A percentile compares a stretch with the other conserved stretches of the same genome.
Conservation (phyloP, 352 stramenopile genomes). For the Pythium scleroteichum region DNA sequence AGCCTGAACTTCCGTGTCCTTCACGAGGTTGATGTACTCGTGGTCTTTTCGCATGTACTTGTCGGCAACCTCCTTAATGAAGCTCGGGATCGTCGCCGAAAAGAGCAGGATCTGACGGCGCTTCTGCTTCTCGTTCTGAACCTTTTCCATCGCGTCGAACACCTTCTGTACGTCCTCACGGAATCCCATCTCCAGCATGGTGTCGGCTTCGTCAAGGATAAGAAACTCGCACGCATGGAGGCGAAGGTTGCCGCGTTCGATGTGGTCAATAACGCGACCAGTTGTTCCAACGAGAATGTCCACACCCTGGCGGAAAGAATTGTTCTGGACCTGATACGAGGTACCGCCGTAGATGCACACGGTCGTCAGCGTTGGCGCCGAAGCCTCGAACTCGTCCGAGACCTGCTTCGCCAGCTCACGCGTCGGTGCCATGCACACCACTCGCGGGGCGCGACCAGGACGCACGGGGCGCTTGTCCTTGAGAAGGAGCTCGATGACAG, state of each 20-base stretch:
- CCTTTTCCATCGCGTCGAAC: constrained; percentile 77
- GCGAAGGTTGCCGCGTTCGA: constrained; percentile 88
- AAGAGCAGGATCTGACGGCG: constrained; percentile 91
- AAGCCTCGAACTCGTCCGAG: constrained; percentile 86
- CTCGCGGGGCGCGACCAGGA: constrained; percentile 78
- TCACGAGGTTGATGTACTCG: constrained; percentile 92
- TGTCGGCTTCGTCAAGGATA: constrained; percentile 94
- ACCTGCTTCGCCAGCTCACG: constrained; percentile 98
- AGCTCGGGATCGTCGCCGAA: constrained; percentile 93
- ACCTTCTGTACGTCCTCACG: constrained; percentile 95
- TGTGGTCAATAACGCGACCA: constrained; percentile 92
- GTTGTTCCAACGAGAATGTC: constrained; percentile 94
- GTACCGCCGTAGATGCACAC: constrained; percentile 93
- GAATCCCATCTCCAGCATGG: constrained; percentile 97
- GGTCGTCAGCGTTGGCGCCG: constrained; percentile 75
- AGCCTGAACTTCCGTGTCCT: constrained; percentile 86
- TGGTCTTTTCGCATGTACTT: constrained; percentile 90
- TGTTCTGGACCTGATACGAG: constrained; percentile 89
- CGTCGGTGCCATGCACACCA: constrained; percentile 97
- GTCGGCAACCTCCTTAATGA: constrained; percentile 90
- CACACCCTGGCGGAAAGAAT: constrained; percentile 84
- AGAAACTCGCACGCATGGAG: constrained; percentile 90
- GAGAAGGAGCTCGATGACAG: constrained; percentile 91
- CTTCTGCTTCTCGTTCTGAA: constrained; percentile 50
- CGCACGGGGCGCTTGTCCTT: constrained; percentile 77